phyloP scores from a whole-genome alignment of 2,329 filamentous ascomycete species.

The Colletotrichum tropicicola region DNA sequence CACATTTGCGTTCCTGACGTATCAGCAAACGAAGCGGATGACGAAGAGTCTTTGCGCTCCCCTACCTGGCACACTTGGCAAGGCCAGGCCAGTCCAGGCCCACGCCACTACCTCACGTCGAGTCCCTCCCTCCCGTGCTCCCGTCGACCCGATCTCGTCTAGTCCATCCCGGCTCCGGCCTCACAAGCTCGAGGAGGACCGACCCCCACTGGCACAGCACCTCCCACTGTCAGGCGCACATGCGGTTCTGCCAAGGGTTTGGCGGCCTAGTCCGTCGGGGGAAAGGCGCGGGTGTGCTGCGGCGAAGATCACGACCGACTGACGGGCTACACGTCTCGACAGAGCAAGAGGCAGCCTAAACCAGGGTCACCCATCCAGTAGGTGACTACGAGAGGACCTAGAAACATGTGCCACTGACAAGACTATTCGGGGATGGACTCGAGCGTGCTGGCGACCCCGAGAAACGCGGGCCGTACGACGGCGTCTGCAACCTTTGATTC shows the following conservation, averaged over 20 bases:
- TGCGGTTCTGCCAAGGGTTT: neutral
- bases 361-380: neutral
- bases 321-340: neutral
- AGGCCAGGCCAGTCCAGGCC: slow-evolving; percentile 1
- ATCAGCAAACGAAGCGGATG: neutral
- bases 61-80: neutral
- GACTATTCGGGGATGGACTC: neutral
- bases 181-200: neutral
- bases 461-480: slow-evolving; percentile 21
- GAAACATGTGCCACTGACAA: neutral
- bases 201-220: neutral
- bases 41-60: neutral
- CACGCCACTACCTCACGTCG: slow-evolving; percentile 11
- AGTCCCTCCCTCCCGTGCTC: slow-evolving; percentile 6
- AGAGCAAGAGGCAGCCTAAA: slow-evolving; percentile 1
- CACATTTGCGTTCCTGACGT: slow-evolving; percentile 9
- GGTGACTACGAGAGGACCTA: slow-evolving; percentile 2
- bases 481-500: slow-evolving; percentile 21
- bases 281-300: slow-evolving; percentile 9
- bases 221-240: neutral
- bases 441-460: slow-evolving; percentile 15
- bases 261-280: slow-evolving; percentile 10
- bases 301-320: slow-evolving; percentile 7
- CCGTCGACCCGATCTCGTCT: slow-evolving; percentile 9
- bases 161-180: slow-evolving; percentile 11